Evolutionary conservation across 1,139 yeast species (phyloP), one percentile per base, ranked within the genome.

Genomic region (Suhomyces chickasaworum): DNA sequence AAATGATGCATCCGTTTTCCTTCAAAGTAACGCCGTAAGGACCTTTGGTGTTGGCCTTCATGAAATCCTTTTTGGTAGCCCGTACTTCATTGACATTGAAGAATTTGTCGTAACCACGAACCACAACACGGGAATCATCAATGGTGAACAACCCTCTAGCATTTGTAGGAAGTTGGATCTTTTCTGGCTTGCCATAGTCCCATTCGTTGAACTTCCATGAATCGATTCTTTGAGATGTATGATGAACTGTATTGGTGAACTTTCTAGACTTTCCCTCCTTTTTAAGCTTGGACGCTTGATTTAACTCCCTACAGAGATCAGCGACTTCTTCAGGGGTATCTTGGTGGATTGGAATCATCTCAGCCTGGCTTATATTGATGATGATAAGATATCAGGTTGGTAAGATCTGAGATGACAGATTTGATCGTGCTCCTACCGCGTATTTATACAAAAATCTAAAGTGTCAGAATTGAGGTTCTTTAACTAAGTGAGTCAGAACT

Each of bases 41-140:
- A 0, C 97, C 97, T 1, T 35, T 27, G 0, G 95, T 85, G 18
- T 73, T 59, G 1, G 56, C 47, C 31, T 63, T 57, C 21, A 91
- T 64, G 53, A 61, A 59, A 0, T 66, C 69, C 71, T 82, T 74
- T 45, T 69, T 75, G 0, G 96, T 86, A 3, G 57, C 56, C 0
- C 69, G 56, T 1, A 78, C 75, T 60, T 95, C 99, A 48, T 75
- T 80, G 9, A 89, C 73, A 59, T 87, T 91, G 77, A 90, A 95
- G 64, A 95, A 95, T 68, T 95, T 95, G 66, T 95, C 95, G 62
- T 95, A 95, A 0, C 99, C 99, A 55, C 99, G 71, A 1, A 86
- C 84, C 1, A 81, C 83, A 20, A 95, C 86, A 17, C 56, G 57
- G 12, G 60, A 52, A 34, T 77, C 73, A 15, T 70, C 65, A 3